phyloP scores from a whole-genome alignment of 2,329 filamentous ascomycete genomes.

The Nemania diffusa region DNA sequence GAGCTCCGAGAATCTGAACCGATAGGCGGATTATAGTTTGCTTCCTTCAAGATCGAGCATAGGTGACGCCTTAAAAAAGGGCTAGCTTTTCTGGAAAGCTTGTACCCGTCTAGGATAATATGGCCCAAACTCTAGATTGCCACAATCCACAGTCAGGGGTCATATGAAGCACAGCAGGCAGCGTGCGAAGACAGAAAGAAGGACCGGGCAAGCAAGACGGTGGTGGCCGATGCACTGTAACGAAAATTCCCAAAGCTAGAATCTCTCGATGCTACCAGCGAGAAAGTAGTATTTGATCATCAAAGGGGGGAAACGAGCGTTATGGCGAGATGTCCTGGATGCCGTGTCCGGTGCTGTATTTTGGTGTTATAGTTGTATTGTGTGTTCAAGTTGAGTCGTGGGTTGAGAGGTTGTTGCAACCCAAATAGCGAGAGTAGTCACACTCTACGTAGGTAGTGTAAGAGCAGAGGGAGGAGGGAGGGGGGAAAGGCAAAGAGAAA shows the following conservation, averaged over 20 bases:
- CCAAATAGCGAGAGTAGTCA: background rate
- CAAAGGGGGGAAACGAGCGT: constrained; percentile 17
- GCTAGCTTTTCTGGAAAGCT: background rate
- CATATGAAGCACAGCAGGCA: constrained; percentile 8
- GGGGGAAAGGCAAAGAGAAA: background rate
- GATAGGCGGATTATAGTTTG: constrained; percentile 7
- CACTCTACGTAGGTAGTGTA: background rate
- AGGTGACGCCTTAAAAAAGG: constrained; percentile 9
- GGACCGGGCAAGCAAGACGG: background rate
- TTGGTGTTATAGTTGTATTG: background rate
- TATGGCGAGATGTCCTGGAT: background rate
- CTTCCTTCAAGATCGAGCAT: constrained; percentile 1
- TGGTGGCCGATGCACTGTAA: background rate
- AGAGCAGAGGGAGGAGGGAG: background rate
- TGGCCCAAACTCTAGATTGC: background rate
- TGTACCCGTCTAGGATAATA: background rate
- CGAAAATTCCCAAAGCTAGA: background rate
- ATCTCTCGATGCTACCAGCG: background rate
- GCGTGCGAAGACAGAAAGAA: background rate
- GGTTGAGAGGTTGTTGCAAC: constrained; percentile 9
- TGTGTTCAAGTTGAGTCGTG: background rate
- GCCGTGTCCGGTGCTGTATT: background rate
- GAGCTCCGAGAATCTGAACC: constrained; percentile 22
- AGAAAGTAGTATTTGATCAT: background rate
- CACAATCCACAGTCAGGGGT: background rate